phyloP scores from a whole-genome alignment of 1,139 yeast species.

The Suhomyces taliae region DNA sequence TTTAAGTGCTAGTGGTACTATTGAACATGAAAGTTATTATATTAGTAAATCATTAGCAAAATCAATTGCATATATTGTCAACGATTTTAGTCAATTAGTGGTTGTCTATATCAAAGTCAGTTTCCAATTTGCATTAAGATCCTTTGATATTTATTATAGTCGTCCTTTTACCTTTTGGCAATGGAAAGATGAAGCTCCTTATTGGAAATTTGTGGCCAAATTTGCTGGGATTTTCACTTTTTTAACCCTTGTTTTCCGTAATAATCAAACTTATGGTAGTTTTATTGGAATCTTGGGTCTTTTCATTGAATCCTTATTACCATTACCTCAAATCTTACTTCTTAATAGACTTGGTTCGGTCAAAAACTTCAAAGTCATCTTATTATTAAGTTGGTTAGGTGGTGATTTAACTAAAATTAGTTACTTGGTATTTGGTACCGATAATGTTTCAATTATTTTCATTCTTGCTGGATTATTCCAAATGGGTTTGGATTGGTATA shows the following conservation, averaged over 20 bases:
- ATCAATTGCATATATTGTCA: constrained; percentile 17
- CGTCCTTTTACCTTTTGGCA: constrained; percentile 81
- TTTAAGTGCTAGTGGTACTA: constrained; percentile 10
- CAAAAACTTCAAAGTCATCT: constrained; percentile 74
- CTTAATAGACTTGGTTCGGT: constrained; percentile 67
- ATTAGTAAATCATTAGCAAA: constrained; percentile 7
- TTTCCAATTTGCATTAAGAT: constrained; percentile 41
- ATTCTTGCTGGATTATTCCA: constrained; percentile 80
- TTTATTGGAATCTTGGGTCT: constrained; percentile 71
- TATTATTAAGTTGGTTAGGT: constrained; percentile 81
- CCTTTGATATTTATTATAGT: constrained; percentile 68
- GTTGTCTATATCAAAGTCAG: constrained; percentile 14
- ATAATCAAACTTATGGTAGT: constrained; percentile 47
- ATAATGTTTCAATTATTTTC: constrained; percentile 66
- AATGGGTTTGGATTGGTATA: constrained; percentile 70
- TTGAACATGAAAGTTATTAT: constrained; percentile 16
- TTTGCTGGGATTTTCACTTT: constrained; percentile 44
- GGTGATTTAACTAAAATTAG: constrained; percentile 81
- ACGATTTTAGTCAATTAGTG: constrained; percentile 23
- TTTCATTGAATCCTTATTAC: constrained; percentile 77
- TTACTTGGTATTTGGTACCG: constrained; percentile 71
- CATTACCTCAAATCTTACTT: constrained; percentile 82
- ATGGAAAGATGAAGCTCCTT: constrained; percentile 63
- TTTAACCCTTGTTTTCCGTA: constrained; percentile 47
- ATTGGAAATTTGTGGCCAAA: constrained; percentile 65